phyloP scores from a whole-genome alignment of 83 land plant species.

The Diphasiastrum complanatum region DNA sequence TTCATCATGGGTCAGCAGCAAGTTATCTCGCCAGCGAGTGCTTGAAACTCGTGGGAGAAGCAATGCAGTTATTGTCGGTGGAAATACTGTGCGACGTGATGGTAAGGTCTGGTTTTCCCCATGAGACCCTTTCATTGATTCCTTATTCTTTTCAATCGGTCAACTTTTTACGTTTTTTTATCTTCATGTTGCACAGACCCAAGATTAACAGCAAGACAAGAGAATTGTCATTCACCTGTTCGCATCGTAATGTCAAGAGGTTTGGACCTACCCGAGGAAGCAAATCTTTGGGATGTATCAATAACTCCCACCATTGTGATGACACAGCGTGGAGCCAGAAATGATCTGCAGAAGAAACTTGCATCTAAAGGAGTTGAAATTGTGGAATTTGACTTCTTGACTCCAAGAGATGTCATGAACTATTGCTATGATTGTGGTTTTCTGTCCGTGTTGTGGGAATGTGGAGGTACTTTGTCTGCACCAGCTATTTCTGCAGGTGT shows the following conservation, averaged over 20 bases:
- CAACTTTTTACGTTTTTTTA: neutral
- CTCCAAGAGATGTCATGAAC: slow-evolving; percentile 82
- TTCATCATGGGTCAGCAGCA: slow-evolving; percentile 96
- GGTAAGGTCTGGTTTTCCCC: slow-evolving; percentile 61
- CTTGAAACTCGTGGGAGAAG: slow-evolving; percentile 80
- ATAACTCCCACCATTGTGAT: slow-evolving; percentile 74
- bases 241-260: slow-evolving; percentile 88
- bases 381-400: slow-evolving; percentile 86
- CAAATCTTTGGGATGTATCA: slow-evolving; percentile 78
- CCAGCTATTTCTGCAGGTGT: slow-evolving; percentile 81
- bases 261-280: slow-evolving; percentile 73
- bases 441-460: slow-evolving; percentile 88
- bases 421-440: slow-evolving; percentile 88
- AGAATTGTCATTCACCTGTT: slow-evolving; percentile 80
- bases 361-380: slow-evolving; percentile 86
- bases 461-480: slow-evolving; percentile 92
- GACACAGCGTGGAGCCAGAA: slow-evolving; percentile 86
- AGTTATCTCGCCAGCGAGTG: slow-evolving; percentile 65
- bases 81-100: slow-evolving; percentile 95
- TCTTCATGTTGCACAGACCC: slow-evolving; percentile 62
- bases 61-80: slow-evolving; percentile 95
- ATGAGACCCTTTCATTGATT: too few relatives aligned
- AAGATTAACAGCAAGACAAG: slow-evolving; percentile 86
- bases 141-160: neutral
- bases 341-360: slow-evolving; percentile 64